A percentile compares a stretch with the other conserved stretches of the same genome.
phyloP scores from a whole-genome alignment of 805 yeast species.

The Suhomyces sp. region DNA sequence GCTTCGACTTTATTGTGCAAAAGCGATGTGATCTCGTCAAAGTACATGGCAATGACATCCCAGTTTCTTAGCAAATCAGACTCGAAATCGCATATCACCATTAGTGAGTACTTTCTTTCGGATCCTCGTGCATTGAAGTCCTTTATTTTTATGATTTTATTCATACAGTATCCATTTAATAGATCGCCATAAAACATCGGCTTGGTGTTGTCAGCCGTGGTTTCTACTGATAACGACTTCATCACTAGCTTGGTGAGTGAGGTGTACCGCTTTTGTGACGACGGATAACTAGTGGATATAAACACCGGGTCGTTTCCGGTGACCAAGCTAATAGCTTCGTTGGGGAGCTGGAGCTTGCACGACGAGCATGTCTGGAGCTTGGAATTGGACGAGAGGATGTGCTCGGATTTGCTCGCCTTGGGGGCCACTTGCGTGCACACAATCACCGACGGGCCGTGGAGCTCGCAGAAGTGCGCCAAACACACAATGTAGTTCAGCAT shows the following conservation, averaged over 20 bases:
- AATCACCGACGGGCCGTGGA: constrained; percentile 69
- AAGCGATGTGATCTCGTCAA: constrained; percentile 19
- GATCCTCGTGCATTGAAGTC: constrained; percentile 72
- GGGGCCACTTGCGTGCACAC: constrained; percentile 45
- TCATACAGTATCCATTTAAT: constrained; percentile 56
- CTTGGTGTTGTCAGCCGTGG: constrained; percentile 53
- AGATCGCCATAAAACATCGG: constrained; percentile 67
- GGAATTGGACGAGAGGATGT: constrained; percentile 37
- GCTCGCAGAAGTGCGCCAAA: constrained; percentile 73
- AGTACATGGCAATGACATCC: constrained; percentile 45
- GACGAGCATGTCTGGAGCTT: constrained; percentile 53
- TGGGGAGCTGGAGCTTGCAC: constrained; percentile 55
- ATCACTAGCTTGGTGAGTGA: constrained; percentile 57
- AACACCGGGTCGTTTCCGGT: constrained; percentile 27
- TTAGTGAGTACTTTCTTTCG: constrained; percentile 62
- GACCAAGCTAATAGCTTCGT: constrained; percentile 16
- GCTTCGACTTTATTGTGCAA: constrained; percentile 14
- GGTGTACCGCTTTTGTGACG: constrained; percentile 45
- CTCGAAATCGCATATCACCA: constrained; percentile 57
- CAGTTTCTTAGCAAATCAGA: constrained; percentile 52
- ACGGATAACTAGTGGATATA: constrained; percentile 61
- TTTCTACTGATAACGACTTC: constrained; percentile 65
- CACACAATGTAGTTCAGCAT: constrained; percentile 44
- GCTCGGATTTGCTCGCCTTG: constrained; percentile 15
- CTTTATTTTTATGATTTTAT: constrained; percentile 56